These are phyloP conservation scores for Cladosporium austrohemisphaericum DNA, from an alignment of 2,329 filamentous ascomycete species.

Conservation along the genomic window DNA sequence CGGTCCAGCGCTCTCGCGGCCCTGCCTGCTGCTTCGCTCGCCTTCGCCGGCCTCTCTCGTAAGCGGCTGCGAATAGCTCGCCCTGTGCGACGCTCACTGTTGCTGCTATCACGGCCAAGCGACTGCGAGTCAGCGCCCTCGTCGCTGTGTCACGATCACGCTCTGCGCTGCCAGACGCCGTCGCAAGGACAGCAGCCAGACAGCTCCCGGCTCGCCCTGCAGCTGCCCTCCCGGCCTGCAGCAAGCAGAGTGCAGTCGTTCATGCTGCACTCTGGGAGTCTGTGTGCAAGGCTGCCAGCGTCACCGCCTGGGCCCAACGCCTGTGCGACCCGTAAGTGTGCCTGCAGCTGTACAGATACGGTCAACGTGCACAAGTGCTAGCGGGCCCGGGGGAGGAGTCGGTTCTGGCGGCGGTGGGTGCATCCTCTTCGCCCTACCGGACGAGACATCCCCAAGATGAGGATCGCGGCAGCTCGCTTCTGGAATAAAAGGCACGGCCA, in stretches of 20 bases:
- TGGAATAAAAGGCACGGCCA: constrained; percentile 7
- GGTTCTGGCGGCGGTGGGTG: neutral
- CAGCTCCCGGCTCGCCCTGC: neutral
- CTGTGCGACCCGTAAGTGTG: neutral
- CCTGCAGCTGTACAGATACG: constrained; percentile 13
- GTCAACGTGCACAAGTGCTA: constrained; percentile 11
- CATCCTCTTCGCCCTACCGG: neutral
- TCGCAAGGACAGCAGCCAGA: neutral
- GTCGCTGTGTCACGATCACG: too few relatives aligned
- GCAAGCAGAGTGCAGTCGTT: neutral
- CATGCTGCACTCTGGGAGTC: constrained; percentile 1
- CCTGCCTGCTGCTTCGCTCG: neutral
- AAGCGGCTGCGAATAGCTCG: constrained; percentile 5
- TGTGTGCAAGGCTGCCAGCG: neutral
- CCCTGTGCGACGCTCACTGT: too few relatives aligned
- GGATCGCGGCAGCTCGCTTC: neutral
- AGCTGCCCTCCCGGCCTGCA: constrained; percentile 1
- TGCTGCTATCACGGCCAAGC: too few relatives aligned
- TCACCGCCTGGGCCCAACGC: constrained; percentile 12
- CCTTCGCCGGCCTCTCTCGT: neutral
- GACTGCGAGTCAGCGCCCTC: constrained; percentile 5
- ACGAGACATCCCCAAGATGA: constrained; percentile 10
- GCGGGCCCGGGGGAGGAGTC: neutral
- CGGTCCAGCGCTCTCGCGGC: neutral
- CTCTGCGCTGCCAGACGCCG: too few relatives aligned